Conservation (phyloP, 2,329 filamentous ascomycete genomes). For the Thermothelomyces thermophilus region DNA sequence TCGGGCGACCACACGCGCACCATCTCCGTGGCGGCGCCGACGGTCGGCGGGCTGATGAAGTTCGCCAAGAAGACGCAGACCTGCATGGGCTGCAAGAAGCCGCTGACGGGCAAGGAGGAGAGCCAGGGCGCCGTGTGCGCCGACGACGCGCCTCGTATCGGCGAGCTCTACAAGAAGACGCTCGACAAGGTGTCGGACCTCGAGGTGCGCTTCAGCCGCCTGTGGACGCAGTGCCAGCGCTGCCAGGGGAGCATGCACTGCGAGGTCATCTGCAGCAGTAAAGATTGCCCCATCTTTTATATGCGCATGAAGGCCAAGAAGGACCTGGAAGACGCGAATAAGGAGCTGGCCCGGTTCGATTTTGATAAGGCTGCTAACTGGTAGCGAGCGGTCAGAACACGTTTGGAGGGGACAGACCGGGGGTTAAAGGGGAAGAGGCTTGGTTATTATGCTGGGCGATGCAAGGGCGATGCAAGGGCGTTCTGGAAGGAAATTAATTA, state of each 20-base stretch:
- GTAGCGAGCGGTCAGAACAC: constrained; percentile 8
- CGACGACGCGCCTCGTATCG: constrained; percentile 76
- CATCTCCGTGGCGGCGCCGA: constrained; percentile 86
- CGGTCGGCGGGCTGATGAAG: constrained; percentile 92
- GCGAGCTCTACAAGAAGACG: constrained; percentile 90
- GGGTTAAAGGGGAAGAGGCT: no score
- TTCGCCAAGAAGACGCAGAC: constrained; percentile 97
- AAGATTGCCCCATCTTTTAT: constrained; percentile 98
- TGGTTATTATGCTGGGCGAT: neutral
- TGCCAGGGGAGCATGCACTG: constrained; percentile 98
- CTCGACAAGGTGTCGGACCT: constrained; percentile 83
- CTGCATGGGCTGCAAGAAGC: constrained; percentile 99
- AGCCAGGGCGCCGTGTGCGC: constrained; percentile 79
- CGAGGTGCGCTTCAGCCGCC: constrained; percentile 81
- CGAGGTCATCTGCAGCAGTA: constrained; percentile 93
- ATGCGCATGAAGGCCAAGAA: constrained; percentile 99
- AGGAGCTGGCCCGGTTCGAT: constrained; percentile 85
- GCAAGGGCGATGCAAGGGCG: neutral
- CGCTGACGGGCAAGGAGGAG: constrained; percentile 72
- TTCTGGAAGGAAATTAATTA: neutral
- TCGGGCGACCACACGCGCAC: constrained; percentile 92
- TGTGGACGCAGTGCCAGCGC: constrained; percentile 97
- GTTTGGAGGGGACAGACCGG: neutral
- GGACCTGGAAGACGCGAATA: constrained; percentile 90
- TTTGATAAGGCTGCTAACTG: constrained; percentile 26